Evolutionary conservation across 495 filamentous ascomycete genomes (phyloP).

Genomic region (Penicillium arizonense): DNA sequence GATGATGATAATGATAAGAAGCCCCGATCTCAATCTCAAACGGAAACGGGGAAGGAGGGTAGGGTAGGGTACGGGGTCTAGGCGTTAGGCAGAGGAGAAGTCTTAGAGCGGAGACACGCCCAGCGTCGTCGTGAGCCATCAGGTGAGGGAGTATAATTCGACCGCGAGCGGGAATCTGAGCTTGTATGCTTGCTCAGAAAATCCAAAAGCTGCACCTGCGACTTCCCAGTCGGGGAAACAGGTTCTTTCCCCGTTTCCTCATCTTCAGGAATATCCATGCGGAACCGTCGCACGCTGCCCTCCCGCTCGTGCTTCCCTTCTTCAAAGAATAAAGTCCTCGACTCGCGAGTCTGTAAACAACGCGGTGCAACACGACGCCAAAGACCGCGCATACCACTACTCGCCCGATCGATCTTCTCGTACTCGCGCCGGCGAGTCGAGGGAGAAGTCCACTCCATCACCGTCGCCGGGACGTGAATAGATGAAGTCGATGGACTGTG

Average conservation of each 20-base stretch:
- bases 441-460: slow-evolving; percentile 51
- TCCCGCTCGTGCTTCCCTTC: slow-evolving; percentile 40
- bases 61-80: background rate
- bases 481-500: slow-evolving; percentile 23
- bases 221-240: background rate
- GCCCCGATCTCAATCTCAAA: too few relatives aligned
- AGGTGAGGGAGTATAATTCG: background rate
- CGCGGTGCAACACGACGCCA: slow-evolving; percentile 44
- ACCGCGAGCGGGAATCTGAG: background rate
- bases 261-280: slow-evolving; percentile 48
- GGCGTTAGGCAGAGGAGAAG: slow-evolving; percentile 1
- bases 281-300: slow-evolving; percentile 47
- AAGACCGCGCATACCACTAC: slow-evolving; percentile 42
- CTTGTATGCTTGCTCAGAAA: background rate
- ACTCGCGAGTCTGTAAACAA: slow-evolving; percentile 35
- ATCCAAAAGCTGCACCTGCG: slow-evolving; percentile 9
- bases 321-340: slow-evolving; percentile 41
- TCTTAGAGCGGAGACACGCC: slow-evolving; percentile 19
- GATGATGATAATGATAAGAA: background rate
- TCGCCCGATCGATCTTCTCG: slow-evolving; percentile 49
- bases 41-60: too few relatives aligned
- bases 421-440: slow-evolving; percentile 48
- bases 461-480: slow-evolving; percentile 39
- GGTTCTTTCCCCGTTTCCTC: background rate
- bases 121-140: slow-evolving; percentile 15